A percentile compares a stretch with the other conserved stretches of the same genome.
Evolutionary conservation across 306 rosid species (phyloP).

Genomic region (Inga leiocalycina): DNA sequence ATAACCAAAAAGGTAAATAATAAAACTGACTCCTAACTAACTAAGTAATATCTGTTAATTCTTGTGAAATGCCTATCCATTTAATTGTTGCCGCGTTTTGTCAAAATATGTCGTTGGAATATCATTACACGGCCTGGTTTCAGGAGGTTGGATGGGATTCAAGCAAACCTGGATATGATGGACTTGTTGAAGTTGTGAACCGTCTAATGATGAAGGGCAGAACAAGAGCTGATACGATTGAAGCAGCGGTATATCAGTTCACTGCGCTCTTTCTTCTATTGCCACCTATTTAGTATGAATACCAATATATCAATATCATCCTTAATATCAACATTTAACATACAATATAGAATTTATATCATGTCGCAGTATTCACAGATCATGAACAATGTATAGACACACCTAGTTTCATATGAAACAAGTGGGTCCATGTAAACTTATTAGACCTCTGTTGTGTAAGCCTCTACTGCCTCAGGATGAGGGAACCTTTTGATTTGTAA

Average conservation of each 20-base stretch:
- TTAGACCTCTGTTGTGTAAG: neutral
- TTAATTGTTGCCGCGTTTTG: constrained; percentile 6
- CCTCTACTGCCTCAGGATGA: neutral
- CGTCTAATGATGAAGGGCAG: constrained; percentile 70
- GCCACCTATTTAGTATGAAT: neutral
- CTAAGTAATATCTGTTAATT: too few species aligned
- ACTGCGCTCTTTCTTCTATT: neutral
- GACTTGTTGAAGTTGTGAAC: constrained; percentile 83
- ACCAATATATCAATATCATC: neutral
- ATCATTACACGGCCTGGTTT: neutral
- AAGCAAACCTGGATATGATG: constrained; percentile 73
- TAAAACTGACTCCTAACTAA: too few species aligned
- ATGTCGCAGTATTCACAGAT: neutral
- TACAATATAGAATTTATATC: neutral
- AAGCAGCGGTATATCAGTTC: constrained; percentile 66
- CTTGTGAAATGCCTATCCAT: neutral
- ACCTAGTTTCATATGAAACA: neutral
- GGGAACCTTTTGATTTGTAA: neutral
- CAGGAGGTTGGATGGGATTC: constrained; percentile 95
- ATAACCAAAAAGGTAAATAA: too few species aligned
- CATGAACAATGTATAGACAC: neutral
- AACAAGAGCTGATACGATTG: constrained; percentile 62
- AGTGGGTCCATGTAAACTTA: neutral
- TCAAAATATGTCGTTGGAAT: neutral
- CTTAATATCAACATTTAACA: neutral